A percentile compares a stretch with the other conserved stretches of the same genome.
phyloP scores from a whole-genome alignment of 345 rosid genomes.

The Aquilaria malaccensis region DNA sequence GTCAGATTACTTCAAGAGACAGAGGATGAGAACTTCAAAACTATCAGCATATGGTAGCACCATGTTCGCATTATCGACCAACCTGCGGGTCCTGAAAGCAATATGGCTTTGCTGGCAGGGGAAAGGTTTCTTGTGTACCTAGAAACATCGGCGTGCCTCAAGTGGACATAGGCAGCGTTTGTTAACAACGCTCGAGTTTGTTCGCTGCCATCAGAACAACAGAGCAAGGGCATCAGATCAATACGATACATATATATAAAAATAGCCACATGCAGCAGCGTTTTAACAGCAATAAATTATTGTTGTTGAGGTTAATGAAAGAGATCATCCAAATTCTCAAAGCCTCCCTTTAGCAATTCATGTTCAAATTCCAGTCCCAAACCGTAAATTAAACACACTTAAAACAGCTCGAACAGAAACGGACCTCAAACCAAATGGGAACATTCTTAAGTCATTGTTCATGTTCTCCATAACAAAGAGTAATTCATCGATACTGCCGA shows the following conservation, averaged over 20 bases:
- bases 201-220: slow-evolving; percentile 43
- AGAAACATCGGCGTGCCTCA: slow-evolving; percentile 86
- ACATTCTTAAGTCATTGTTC: no score
- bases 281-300: no score
- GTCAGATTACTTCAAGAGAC: slow-evolving; percentile 3
- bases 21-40: not conserved
- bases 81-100: slow-evolving; percentile 96
- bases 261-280: no score
- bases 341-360: not conserved
- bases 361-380: not conserved
- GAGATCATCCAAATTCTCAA: no score
- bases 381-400: not conserved
- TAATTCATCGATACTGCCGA: no score
- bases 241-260: not conserved
- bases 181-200: slow-evolving; percentile 72
- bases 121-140: slow-evolving; percentile 59
- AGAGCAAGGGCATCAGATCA: slow-evolving; percentile 4
- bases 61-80: not conserved
- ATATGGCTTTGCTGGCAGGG: slow-evolving; percentile 74
- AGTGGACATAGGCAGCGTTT: slow-evolving; percentile 85
- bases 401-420: not conserved
- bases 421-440: not conserved
- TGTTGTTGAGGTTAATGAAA: no score
- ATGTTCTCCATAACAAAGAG: no score
- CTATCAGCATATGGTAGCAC: no score